These are phyloP conservation scores for Oryza glaberrima DNA, from an alignment of 176 grass and related monocot species.

Conservation along the genomic window DNA sequence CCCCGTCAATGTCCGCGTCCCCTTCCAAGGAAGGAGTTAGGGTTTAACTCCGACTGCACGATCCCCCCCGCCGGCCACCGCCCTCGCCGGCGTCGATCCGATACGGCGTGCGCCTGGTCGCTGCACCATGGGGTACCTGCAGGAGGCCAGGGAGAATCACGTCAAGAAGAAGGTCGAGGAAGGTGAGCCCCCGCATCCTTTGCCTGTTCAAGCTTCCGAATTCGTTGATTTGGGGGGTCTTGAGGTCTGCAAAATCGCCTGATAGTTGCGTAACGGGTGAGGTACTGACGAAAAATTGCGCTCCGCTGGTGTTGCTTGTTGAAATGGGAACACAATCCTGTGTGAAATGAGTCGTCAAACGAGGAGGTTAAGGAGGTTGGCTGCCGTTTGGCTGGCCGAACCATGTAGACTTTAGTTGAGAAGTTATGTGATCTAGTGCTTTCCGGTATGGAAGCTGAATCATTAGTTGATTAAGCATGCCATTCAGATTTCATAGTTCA, in stretches of 20 bases:
- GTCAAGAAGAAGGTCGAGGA: conserved; percentile 99
- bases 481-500: not conserved
- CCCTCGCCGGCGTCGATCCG: conserved; percentile 11
- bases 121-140: conserved; percentile 72
- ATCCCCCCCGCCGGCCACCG: not conserved
- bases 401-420: not conserved
- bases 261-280: not conserved
- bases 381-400: conserved; percentile 13
- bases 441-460: no score
- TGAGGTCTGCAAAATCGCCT: not conserved
- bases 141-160: conserved; percentile 95
- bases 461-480: not conserved
- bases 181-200: conserved; percentile 48
- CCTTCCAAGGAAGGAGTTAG: conserved; percentile 39
- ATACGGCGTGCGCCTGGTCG: not conserved
- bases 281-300: not conserved
- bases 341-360: not conserved
- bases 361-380: not conserved
- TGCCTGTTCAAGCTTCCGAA: not conserved
- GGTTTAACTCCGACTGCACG: conserved; percentile 43
- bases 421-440: not conserved
- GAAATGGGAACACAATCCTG: not conserved
- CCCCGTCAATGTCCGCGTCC: conserved; percentile 38
- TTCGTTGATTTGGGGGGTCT: conserved; percentile 7
- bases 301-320: not conserved